Percentiles rank a stretch among this genome's conserved stretches.
These are phyloP conservation scores for Boletus coccyginus DNA, from an alignment of 768 basidiomycete genomes.

Conservation along the genomic window DNA sequence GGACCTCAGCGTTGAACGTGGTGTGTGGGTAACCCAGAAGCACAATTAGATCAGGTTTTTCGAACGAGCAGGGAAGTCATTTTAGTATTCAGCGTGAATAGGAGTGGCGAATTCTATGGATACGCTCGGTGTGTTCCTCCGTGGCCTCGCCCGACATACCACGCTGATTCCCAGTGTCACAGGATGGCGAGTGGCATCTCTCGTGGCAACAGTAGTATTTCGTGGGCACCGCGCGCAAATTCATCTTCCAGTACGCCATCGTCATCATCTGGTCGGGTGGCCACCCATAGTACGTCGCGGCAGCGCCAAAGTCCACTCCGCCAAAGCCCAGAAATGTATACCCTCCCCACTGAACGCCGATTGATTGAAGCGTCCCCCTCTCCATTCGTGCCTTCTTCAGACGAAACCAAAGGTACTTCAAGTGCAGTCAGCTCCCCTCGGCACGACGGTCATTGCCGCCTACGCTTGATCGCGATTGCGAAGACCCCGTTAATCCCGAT, in stretches of 20 bases:
- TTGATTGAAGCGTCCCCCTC: constrained; percentile 46
- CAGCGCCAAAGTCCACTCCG: constrained; percentile 10
- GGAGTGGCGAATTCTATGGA: constrained; percentile 92
- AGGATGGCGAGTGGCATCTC: constrained; percentile 70
- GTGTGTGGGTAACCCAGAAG: constrained; percentile 88
- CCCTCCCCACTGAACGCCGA: constrained; percentile 38
- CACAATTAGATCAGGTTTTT: constrained; percentile 94
- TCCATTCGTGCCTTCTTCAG: constrained; percentile 15
- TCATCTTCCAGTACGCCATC: constrained; percentile 29
- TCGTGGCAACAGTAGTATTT: constrained; percentile 46
- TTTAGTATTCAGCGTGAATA: constrained; percentile 91
- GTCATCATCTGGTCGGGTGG: constrained; percentile 23
- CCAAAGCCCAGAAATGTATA: constrained; percentile 19
- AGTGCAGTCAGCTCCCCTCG: neutral
- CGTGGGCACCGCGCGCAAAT: constrained; percentile 53
- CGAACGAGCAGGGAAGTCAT: constrained; percentile 88
- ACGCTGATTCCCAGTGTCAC: neutral
- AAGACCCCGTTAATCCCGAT: constrained; percentile 30
- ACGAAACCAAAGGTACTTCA: neutral
- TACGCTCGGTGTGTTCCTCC: constrained; percentile 63
- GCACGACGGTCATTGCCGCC: constrained; percentile 50
- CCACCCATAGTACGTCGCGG: constrained; percentile 9
- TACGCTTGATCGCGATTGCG: constrained; percentile 38
- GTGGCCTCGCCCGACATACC: constrained; percentile 11
- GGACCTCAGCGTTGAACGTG: constrained; percentile 73